Evolutionary conservation across 768 basidiomycete genomes (phyloP).

Genomic region (Russula sp.): DNA sequence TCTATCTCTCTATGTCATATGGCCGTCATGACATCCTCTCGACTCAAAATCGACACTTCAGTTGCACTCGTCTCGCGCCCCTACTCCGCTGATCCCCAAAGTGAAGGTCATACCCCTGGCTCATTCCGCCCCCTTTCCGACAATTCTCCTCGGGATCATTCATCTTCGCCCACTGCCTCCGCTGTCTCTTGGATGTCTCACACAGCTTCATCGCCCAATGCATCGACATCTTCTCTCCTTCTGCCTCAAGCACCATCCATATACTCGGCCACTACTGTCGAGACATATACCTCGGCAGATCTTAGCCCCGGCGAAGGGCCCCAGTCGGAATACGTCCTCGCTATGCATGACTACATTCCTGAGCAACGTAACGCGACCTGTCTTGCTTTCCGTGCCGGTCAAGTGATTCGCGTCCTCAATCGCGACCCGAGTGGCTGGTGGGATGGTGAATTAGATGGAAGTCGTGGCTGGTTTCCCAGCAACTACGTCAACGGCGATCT

Average conservation of each 20-base stretch:
- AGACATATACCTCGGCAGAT: constrained; percentile 20
- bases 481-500: constrained; percentile 82
- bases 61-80: constrained; percentile 23
- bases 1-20: constrained; percentile 23
- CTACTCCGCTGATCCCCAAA: constrained; percentile 24
- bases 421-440: constrained; percentile 92
- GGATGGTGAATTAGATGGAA: constrained; percentile 90
- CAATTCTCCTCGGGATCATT: constrained; percentile 19
- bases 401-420: constrained; percentile 87
- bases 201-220: constrained; percentile 18
- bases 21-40: constrained; percentile 27
- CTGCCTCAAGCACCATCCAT: constrained; percentile 27
- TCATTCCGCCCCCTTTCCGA: constrained; percentile 17
- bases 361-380: constrained; percentile 70
- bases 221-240: constrained; percentile 27
- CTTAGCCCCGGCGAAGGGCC: constrained; percentile 7
- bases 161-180: constrained; percentile 20
- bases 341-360: constrained; percentile 87
- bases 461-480: constrained; percentile 96
- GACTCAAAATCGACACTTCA: constrained; percentile 33
- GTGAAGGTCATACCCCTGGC: constrained; percentile 4
- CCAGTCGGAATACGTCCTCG: constrained; percentile 68
- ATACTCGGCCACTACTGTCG: constrained; percentile 25
- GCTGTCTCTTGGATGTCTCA: constrained; percentile 19
- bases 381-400: constrained; percentile 83